phyloP scores from a whole-genome alignment of 495 filamentous ascomycete genomes.

The Penicillium tannophilum region DNA sequence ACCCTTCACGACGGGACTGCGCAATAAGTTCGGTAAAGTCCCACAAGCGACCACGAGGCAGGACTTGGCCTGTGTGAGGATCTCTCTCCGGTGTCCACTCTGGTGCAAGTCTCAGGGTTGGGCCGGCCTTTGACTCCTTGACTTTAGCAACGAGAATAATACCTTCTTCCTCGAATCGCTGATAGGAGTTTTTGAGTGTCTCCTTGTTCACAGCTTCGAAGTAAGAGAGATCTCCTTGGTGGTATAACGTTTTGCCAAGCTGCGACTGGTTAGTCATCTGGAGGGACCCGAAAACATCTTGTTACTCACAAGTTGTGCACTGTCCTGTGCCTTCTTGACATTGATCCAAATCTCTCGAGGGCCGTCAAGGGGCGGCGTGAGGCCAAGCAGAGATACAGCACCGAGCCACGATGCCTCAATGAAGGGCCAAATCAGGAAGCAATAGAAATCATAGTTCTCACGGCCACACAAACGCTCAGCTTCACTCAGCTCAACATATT shows the following conservation, averaged over 20 bases:
- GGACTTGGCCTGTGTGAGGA: conserved; percentile 57
- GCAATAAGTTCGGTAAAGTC: conserved; percentile 88
- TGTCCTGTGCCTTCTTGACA: conserved; percentile 74
- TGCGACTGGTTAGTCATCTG: conserved; percentile 36
- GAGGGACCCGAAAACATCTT: neutral
- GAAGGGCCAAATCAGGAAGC: conserved; percentile 97
- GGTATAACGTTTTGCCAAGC: conserved; percentile 95
- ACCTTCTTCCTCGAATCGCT: conserved; percentile 86
- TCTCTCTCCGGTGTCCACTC: conserved; percentile 80
- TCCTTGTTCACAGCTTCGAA: conserved; percentile 99
- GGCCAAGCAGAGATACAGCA: conserved; percentile 79
- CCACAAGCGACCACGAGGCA: conserved; percentile 78
- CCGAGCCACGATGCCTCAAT: conserved; percentile 93
- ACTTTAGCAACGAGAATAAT: conserved; percentile 74
- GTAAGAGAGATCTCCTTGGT: conserved; percentile 94
- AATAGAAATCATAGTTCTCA: conserved; percentile 98
- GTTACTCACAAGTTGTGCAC: conserved; percentile 71
- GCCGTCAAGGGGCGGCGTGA: conserved; percentile 69
- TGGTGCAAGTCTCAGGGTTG: conserved; percentile 65
- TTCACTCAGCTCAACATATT: conserved; percentile 71
- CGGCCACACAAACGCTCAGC: conserved; percentile 74
- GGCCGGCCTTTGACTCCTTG: conserved; percentile 55
- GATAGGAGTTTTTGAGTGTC: conserved; percentile 88
- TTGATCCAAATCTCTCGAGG: conserved; percentile 75
- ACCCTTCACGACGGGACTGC: conserved; percentile 78